Conservation (phyloP, 2,329 filamentous ascomycete species). For the Cordyceps cateniannulata region DNA sequence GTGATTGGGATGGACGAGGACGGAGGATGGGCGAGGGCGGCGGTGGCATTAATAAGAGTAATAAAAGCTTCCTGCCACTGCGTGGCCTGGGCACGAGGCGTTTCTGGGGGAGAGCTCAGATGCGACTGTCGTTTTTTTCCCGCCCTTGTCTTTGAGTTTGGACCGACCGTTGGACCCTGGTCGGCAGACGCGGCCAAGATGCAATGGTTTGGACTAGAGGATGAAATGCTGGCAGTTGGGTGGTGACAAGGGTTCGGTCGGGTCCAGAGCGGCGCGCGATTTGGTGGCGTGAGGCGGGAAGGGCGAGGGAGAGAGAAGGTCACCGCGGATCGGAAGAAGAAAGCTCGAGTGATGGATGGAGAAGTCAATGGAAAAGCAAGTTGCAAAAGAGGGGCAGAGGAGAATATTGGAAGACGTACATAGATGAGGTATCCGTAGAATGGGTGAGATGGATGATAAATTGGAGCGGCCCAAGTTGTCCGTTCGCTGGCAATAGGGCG, state of each 20-base stretch:
- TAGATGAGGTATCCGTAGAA: background rate
- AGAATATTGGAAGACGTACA: background rate
- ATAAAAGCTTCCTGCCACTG: background rate
- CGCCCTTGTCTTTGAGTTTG: background rate
- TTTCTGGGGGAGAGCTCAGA: background rate
- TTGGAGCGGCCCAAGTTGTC: background rate
- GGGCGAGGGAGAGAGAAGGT: background rate
- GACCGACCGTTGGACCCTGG: background rate
- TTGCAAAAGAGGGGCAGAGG: background rate
- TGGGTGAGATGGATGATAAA: background rate
- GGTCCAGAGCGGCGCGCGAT: background rate
- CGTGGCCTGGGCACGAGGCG: background rate
- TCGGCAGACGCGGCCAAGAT: background rate
- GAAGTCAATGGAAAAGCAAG: background rate
- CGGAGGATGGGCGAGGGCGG: background rate
- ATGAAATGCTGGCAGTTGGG: background rate
- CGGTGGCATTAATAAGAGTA: background rate
- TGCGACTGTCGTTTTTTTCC: background rate
- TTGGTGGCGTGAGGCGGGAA: background rate
- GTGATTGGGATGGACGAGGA: background rate
- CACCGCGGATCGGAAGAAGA: constrained; percentile 3
- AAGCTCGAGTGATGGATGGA: background rate
- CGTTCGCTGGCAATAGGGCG: background rate
- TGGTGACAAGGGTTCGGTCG: background rate
- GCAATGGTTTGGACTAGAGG: background rate